Base-by-base conservation (phyloP, 2,329 filamentous ascomycete species). In the Monilinia laxa region DNA sequence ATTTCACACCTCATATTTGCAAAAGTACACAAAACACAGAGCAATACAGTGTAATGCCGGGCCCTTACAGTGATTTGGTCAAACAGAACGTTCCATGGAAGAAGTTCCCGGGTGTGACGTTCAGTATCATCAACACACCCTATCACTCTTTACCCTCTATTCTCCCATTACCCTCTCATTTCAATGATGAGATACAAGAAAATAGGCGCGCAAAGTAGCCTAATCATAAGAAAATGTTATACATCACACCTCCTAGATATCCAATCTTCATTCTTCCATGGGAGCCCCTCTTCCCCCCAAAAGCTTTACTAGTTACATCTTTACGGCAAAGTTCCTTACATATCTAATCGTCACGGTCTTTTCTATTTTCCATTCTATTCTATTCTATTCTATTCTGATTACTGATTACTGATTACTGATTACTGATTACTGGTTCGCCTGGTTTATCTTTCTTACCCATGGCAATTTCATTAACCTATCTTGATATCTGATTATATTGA, bases 391-490 rank as follows among this genome's bases (percentile, higher is more conserved):
- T n/a, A n/a, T n/a, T n/a, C n/a, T n/a, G n/a, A n/a, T n/a, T n/a
- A n/a, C n/a, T n/a, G n/a, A n/a, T n/a, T n/a, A n/a, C n/a, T n/a
- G n/a, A n/a, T n/a, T n/a, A n/a, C n/a, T n/a, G n/a, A n/a, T n/a
- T n/a, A n/a, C n/a, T 62, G 16, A 14, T 51, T 25, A 45, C 47
- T 45, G 38, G 42, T 66, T 66, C 38, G 56, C 56, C 47, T 38
- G n/a, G 18, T 62, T 45, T 42, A 9, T 54, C 40, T n/a, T 52
- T 62, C 16, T 62, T 62, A 62, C 62, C 25, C 56, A 38, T 40
- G 31, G 63, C 68, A 60, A 54, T 69, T 47, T 68, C 62, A 35
- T 56, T 66, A 53, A 59, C 66, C 66, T 18, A 57, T 58, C 49
- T 54, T 42, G n/a, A 56, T 55, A 40, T 60, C 56, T 55, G 14